Evolutionary conservation across 768 basidiomycete species (phyloP), one percentile per base, ranked within the genome.

Genomic region (Boletus pseudo-olivaceus): DNA sequence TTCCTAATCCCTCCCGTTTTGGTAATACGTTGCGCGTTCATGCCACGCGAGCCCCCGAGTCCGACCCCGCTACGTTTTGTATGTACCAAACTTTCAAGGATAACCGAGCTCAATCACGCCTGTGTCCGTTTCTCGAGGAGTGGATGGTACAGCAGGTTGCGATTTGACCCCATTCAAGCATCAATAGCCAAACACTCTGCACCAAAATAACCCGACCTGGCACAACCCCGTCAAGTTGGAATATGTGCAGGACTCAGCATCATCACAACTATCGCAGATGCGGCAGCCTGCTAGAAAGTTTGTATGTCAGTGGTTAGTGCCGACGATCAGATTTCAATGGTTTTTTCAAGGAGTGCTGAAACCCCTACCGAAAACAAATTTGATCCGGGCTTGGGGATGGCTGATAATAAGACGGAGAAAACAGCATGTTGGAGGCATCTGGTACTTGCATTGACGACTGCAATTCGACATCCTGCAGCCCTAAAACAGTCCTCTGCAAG

Each of bases 1-100:
- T 39, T 42, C 38, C 56, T 30, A 47, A 52, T 43, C 4, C 37
- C 8, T 44, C 58, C 58, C 43, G 40, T 59, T 62, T 55, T 59
- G 53, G 61, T 11, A 62, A 51, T 32, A 23, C 23, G 35, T 37
- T 7, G 35, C 35, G 10, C 29, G n/a, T 41, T 19, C n/a, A 7
- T 9, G 17, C 35, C 35, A 15, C 23, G 23, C 4, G 23, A 23
- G 23, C 23, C 23, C 23, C 23, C 23, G 4, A 23, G 23, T 23
- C 23, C 23, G 4, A 23, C 23, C 23, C 4, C 23, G 7, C 38
- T 20, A 38, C 7, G n/a, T 12, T 33, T 12, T 33, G 33, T 14
- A 33, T 14, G 11, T 17, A 27, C 26, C 41, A 15, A 14, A 42
- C 41, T 1, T 27, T 44, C 43, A 29, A 43, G 15, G 38, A 39